Evolutionary conservation across 2,329 filamentous ascomycete genomes (phyloP).

Genomic region (Septoria petroselini): DNA sequence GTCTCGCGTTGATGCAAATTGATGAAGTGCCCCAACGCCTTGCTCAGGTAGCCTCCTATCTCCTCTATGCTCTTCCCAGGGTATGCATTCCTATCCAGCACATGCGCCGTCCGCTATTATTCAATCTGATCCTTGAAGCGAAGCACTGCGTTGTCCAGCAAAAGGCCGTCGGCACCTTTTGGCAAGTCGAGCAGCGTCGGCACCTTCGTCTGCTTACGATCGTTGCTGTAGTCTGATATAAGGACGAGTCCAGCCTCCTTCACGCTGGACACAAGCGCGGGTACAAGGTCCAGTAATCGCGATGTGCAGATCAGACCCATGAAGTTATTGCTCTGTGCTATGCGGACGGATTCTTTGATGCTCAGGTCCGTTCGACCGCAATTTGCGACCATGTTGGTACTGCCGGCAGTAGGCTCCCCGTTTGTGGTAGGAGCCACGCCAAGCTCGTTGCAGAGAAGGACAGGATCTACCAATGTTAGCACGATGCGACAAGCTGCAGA

Average conservation of each 20-base stretch:
- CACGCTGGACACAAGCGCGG: slow-evolving; percentile 85
- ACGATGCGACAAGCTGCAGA: neutral
- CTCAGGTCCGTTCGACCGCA: slow-evolving; percentile 74
- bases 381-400: slow-evolving; percentile 45
- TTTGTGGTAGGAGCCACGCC: slow-evolving; percentile 30
- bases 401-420: slow-evolving; percentile 5
- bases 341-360: slow-evolving; percentile 90
- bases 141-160: slow-evolving; percentile 82
- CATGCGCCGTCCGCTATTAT: slow-evolving; percentile 21
- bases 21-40: slow-evolving; percentile 7
- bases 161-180: slow-evolving; percentile 80
- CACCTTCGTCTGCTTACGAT: slow-evolving; percentile 39
- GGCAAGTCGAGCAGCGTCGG: slow-evolving; percentile 58
- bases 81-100: neutral
- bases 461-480: slow-evolving; percentile 61
- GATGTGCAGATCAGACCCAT: slow-evolving; percentile 95
- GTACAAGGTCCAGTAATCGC: slow-evolving; percentile 83
- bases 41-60: slow-evolving; percentile 15
- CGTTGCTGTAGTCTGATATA: slow-evolving; percentile 70
- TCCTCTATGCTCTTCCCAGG: slow-evolving; percentile 5
- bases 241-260: slow-evolving; percentile 91
- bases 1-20: neutral
- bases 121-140: slow-evolving; percentile 87
- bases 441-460: slow-evolving; percentile 91
- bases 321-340: slow-evolving; percentile 93